Evolutionary conservation across 495 filamentous ascomycete genomes (phyloP).

Genomic region (Talaromyces proteolyticus): DNA sequence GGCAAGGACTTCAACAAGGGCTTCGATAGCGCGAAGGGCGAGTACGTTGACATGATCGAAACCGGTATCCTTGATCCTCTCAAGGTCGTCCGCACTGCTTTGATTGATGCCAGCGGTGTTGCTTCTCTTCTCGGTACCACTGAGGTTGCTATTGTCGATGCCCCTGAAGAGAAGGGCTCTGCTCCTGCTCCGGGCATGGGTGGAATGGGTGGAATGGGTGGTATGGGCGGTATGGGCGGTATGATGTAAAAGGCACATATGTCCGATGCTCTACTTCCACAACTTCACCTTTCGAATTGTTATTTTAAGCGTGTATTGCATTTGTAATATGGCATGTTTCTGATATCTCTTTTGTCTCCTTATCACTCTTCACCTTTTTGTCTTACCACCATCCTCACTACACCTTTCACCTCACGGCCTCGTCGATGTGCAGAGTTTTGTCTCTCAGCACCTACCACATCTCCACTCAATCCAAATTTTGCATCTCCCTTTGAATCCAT

Average conservation of each 20-base stretch:
- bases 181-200: slow-evolving; percentile 40
- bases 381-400: slow-evolving; percentile 2
- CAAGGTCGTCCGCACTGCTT: slow-evolving; percentile 96
- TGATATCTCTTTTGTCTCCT: background rate
- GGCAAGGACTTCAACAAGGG: slow-evolving; percentile 95
- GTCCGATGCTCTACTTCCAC: slow-evolving; percentile 18
- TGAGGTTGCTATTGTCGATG: slow-evolving; percentile 95
- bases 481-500: background rate
- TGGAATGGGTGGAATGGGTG: slow-evolving; percentile 59
- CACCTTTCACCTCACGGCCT: slow-evolving; percentile 2
- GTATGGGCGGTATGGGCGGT: slow-evolving; percentile 69
- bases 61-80: slow-evolving; percentile 96
- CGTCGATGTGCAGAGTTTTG: background rate
- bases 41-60: slow-evolving; percentile 97
- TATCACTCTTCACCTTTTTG: slow-evolving; percentile 3
- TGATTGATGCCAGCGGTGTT: slow-evolving; percentile 92
- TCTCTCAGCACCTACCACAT: background rate
- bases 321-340: slow-evolving; percentile 7
- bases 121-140: slow-evolving; percentile 96
- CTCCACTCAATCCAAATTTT: slow-evolving; percentile 6
- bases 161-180: slow-evolving; percentile 82
- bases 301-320: slow-evolving; percentile 9
- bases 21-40: slow-evolving; percentile 90
- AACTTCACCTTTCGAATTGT: slow-evolving; percentile 4
- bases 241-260: slow-evolving; percentile 24